phyloP scores from a whole-genome alignment of 768 basidiomycete genomes.

The Tylopilus cervinicoccineus region DNA sequence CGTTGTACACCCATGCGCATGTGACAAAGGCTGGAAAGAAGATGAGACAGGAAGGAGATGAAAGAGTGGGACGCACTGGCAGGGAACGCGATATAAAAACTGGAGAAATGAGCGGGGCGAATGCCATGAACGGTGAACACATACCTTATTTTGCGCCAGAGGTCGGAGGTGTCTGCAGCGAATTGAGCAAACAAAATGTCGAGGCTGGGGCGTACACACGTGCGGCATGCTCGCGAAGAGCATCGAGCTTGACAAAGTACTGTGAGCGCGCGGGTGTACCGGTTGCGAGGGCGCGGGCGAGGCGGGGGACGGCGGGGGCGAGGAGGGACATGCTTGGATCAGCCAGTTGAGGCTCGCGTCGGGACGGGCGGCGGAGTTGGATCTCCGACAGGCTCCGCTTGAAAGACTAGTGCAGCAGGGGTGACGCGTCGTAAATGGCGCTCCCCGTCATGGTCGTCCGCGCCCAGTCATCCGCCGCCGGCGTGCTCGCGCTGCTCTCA shows the following conservation, averaged over 20 bases:
- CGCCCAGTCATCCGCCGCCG: slow-evolving; percentile 78
- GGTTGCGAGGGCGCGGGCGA: slow-evolving; percentile 35
- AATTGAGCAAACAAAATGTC: slow-evolving; percentile 8
- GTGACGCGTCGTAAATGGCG: slow-evolving; percentile 36
- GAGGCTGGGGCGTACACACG: slow-evolving; percentile 37
- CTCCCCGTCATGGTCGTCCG: slow-evolving; percentile 56
- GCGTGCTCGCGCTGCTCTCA: slow-evolving; percentile 85
- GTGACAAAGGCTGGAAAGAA: slow-evolving; percentile 19
- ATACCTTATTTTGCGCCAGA: slow-evolving; percentile 88
- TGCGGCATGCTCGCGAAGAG: slow-evolving; percentile 61
- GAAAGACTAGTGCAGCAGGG: slow-evolving; percentile 32
- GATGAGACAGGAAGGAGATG: slow-evolving; percentile 10
- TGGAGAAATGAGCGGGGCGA: slow-evolving; percentile 26
- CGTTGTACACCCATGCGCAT: slow-evolving; percentile 46
- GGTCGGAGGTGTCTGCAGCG: slow-evolving; percentile 60
- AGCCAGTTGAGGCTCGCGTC: slow-evolving; percentile 25
- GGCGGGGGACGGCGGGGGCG: slow-evolving; percentile 39
- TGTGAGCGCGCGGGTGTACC: slow-evolving; percentile 35
- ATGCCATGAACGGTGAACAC: slow-evolving; percentile 13
- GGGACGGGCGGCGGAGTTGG: slow-evolving; percentile 16
- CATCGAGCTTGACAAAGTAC: slow-evolving; percentile 51
- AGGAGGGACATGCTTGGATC: slow-evolving; percentile 44
- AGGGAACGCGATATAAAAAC: slow-evolving; percentile 73
- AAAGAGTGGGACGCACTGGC: slow-evolving; percentile 51
- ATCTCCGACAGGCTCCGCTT: slow-evolving; percentile 30